These are phyloP conservation scores for Xylaria bambusicola DNA, from an alignment of 495 filamentous ascomycete genomes.

Conservation along the genomic window DNA sequence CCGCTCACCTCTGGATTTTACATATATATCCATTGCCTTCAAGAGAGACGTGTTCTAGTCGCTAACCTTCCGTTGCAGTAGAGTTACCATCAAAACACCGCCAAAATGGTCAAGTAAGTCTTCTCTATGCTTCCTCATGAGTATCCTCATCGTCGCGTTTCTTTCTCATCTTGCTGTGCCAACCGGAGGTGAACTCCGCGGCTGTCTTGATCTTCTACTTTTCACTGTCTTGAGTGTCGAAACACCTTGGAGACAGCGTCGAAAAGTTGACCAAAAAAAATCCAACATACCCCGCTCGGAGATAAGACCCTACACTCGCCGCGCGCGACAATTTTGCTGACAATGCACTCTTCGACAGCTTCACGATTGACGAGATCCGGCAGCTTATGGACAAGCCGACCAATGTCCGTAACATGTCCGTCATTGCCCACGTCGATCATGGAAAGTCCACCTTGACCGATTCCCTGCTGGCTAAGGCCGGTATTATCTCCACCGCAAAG, in stretches of 20 bases:
- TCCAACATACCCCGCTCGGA: conserved; percentile 44
- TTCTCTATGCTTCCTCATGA: background rate
- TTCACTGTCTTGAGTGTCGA: background rate
- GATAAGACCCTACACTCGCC: conserved; percentile 38
- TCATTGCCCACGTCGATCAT: conserved; percentile 99
- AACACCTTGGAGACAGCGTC: background rate
- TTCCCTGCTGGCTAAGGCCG: conserved; percentile 96
- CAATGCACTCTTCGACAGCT: conserved; percentile 60
- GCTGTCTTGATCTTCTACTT: background rate
- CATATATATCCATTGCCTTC: background rate
- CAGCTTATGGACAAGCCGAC: conserved; percentile 93
- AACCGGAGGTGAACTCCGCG: background rate
- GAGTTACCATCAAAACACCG: conserved; percentile 64
- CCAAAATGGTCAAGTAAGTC: conserved; percentile 99
- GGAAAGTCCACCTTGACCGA: conserved; percentile 99
- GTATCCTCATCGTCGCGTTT: background rate
- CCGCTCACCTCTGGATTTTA: conserved; percentile 9
- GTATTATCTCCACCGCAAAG: conserved; percentile 99
- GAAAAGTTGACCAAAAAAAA: conserved; percentile 15
- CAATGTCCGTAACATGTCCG: conserved; percentile 98
- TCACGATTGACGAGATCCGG: conserved; percentile 99
- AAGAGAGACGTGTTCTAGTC: conserved; percentile 19
- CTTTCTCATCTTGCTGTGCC: background rate
- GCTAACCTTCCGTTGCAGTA: conserved; percentile 30
- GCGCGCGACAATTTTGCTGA: conserved; percentile 27